phyloP scores from a whole-genome alignment of 2,329 filamentous ascomycete genomes.

The Ceratocystis smalleyi region DNA sequence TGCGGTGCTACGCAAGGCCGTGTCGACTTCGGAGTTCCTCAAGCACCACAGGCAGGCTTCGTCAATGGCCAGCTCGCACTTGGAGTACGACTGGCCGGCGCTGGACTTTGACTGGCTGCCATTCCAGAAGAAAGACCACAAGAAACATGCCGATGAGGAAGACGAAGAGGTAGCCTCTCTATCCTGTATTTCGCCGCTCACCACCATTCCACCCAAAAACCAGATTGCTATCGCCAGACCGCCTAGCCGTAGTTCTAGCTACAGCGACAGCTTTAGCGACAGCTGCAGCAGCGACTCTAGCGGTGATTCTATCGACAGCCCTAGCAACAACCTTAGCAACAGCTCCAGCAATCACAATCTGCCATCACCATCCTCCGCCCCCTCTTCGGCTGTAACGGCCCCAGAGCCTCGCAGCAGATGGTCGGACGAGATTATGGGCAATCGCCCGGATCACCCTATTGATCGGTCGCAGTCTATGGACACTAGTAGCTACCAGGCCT shows the following conservation, averaged over 20 bases:
- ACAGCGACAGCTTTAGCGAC: too few species aligned
- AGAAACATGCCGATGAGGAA: background rate
- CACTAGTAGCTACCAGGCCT: background rate
- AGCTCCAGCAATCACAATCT: background rate
- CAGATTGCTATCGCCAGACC: background rate
- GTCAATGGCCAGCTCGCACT: background rate
- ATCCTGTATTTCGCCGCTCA: background rate
- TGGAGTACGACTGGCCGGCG: constrained; percentile 1
- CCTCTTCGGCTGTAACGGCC: background rate
- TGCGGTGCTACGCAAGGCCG: background rate
- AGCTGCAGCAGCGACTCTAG: too few species aligned
- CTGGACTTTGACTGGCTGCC: constrained; percentile 6
- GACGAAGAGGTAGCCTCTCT: background rate
- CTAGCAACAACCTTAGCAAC: too few species aligned
- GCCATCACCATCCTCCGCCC: background rate
- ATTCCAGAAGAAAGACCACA: background rate
- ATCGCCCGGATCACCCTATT: background rate
- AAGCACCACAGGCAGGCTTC: constrained; percentile 2
- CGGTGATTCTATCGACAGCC: too few species aligned
- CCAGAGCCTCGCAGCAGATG: constrained; percentile 3
- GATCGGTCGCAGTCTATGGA: background rate
- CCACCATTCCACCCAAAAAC: background rate
- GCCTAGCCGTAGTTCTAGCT: background rate
- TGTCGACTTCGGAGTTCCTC: background rate
- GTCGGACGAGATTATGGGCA: background rate